Evolutionary conservation across 257 asterid genomes (phyloP).

Genomic region (Capsicum chinense): DNA sequence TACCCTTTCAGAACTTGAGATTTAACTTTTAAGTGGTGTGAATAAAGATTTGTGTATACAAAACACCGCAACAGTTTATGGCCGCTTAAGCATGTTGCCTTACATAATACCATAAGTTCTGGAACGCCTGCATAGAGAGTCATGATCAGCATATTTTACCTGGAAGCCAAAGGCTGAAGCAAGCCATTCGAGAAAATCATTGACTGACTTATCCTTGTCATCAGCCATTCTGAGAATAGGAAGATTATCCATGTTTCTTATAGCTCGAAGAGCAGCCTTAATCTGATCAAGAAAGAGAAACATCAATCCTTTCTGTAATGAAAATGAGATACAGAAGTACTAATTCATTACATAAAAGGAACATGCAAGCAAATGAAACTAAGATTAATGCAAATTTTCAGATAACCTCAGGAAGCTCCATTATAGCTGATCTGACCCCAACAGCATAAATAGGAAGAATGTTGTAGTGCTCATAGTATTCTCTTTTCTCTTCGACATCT

Average conservation of each 20-base stretch:
- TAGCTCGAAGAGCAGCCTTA: constrained; percentile 78
- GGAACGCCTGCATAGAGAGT: constrained; percentile 11
- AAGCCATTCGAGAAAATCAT: constrained; percentile 96
- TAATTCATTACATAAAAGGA: constrained; percentile 35
- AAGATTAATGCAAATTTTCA: constrained; percentile 31
- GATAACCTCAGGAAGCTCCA: constrained; percentile 95
- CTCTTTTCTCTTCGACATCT: constrained; percentile 89
- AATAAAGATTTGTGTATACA: background rate
- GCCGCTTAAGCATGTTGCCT: background rate
- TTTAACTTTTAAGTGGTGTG: background rate
- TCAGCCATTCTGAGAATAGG: constrained; percentile 65
- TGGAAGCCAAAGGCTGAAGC: constrained; percentile 91
- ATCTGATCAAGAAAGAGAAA: constrained; percentile 56
- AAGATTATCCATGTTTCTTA: constrained; percentile 67
- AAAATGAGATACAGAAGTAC: constrained; percentile 31
- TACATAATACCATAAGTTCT: background rate
- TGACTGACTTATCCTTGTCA: constrained; percentile 57
- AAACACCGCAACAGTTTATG: background rate
- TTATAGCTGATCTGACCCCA: constrained; percentile 88
- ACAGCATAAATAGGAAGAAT: constrained; percentile 88
- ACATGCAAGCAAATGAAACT: background rate
- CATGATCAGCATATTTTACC: constrained; percentile 51
- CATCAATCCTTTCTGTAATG: constrained; percentile 23
- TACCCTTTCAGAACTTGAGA: constrained; percentile 10
- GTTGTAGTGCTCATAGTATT: constrained; percentile 82